Base-by-base conservation (phyloP, 2,329 filamentous ascomycete species). In the Colletotrichum sp. region DNA sequence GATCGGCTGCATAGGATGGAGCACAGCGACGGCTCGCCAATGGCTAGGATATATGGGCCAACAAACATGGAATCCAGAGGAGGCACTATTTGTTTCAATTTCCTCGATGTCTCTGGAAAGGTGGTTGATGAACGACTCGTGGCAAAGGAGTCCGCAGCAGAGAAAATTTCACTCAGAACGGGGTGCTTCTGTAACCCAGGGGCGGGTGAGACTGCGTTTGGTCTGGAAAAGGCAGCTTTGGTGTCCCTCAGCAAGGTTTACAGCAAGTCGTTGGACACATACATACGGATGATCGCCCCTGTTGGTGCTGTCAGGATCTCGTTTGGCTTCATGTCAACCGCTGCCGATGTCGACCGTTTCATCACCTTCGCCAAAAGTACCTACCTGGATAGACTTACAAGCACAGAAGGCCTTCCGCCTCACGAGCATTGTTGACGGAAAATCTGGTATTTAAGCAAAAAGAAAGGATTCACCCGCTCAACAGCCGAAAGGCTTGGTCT, bases 131-230 rank as follows among this genome's bases (percentile, higher is more conserved):
- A 85, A 69, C 80, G 85, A 18, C 67, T 85, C 1, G 82, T 87
- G 2, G 84, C 80, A 0, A 55, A 66, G 4, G 85, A 83, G 76
- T 83, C 85, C 0, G 80, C 84, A 0, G 79, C 77, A 0, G 81
- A 79, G 1, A 79, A 78, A 57, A 86, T 87, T 30, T 86, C 85
- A 7, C 74, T 87, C 10, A 81, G 85, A 13, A 86, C 85, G 3
- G 85, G 85, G 6, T 87, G 85, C 63, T 87, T 87, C 77, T 87
- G 85, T 75, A 87, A 87, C 52, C 85, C 85, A 0, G 85, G 85
- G 4, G 85, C 81, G 0, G 83, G 83, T 18, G 85, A 86, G 78
- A 78, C 78, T 2, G 84, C 84, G 0, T 80, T 86, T 18, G 81
- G 79, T 4, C 64, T 86, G n/a, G 74, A 79, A 18, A 70, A 69